Evolutionary conservation across 495 filamentous ascomycete species (phyloP), one percentile per base, ranked within the genome.

Genomic region (Aspergillus nanangensis): DNA sequence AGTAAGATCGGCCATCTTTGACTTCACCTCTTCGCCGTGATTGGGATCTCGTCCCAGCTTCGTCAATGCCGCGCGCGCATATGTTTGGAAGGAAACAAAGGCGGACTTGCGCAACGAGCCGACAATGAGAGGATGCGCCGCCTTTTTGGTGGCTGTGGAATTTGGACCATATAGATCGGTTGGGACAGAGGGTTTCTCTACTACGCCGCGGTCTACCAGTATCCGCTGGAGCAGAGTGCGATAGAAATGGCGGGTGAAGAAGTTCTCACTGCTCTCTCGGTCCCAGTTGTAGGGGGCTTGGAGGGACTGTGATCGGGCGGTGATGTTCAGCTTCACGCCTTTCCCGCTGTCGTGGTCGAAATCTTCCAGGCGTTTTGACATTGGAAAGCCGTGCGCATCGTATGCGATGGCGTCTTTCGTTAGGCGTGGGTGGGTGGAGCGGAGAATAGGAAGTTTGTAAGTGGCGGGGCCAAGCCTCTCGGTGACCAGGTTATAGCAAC

Each of bases 231-330:
- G 71, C 2, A 98, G 76, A 1, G 90, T 88, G 19, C 93, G 86
- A 69, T 88, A 98, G 66, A 90, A 96, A 58, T 98, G 93, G 4
- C 93, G 78, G 1, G 83, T 93, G 69, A 97, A 96, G 69, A 96
- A 97, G 2, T 67, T 69, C 22, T 90, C 86, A 61, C 87, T 93
- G 35, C 94, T 88, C 17, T 74, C 71, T 11, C 69, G 63, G 8
- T 84, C 87, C 93, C 93, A 98, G 61, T 97, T 97, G 21, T 84
- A 75, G 0, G 92, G 90, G 1, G 93, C 93, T 68, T 98, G 93
- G 11, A 92, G 86, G 24, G 90, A 91, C 93, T 96, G 95, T 79
- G 94, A 93, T 20, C 94, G 77, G 0, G 93, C 90, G 0, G 93
- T 98, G 57, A 98, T 95, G 60, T 98, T 97, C 45, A 97, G 74